Percentiles rank a stretch among this genome's conserved stretches.
These are phyloP conservation scores for Cyclaneusma minus DNA, from an alignment of 2,329 filamentous ascomycete species.

Conservation along the genomic window DNA sequence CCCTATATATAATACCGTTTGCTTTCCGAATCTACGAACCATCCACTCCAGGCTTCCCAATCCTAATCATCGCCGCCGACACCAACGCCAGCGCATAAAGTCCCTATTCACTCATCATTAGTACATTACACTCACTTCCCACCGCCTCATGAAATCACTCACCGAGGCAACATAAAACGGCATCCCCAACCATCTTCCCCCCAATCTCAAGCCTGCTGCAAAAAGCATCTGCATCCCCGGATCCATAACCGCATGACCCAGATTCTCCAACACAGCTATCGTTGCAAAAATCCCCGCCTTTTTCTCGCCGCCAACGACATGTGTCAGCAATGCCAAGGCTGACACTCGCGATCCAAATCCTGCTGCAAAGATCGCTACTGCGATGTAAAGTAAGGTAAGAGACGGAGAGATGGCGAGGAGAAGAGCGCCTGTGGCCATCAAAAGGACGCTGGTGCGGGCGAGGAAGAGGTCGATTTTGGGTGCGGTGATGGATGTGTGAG, in stretches of 20 bases:
- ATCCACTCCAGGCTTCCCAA: no score
- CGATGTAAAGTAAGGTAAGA: conserved; percentile 5
- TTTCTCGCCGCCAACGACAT: conserved; percentile 11
- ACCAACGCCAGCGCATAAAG: no score
- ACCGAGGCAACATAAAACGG: conserved; percentile 18
- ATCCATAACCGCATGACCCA: conserved; percentile 16
- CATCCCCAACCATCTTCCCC: conserved; percentile 12
- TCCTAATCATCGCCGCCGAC: no score
- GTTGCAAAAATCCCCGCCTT: conserved; percentile 15
- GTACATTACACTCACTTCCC: no score
- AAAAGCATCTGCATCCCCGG: conserved; percentile 16
- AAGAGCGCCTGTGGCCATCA: conserved; percentile 13
- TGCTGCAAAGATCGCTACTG: conserved; percentile 14
- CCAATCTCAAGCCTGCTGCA: conserved; percentile 10
- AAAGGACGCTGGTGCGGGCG: conserved; percentile 10
- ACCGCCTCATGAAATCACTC: no score
- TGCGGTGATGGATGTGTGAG: conserved; percentile 7
- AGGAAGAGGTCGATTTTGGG: conserved; percentile 13
- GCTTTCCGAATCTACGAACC: no score
- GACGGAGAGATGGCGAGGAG: conserved; percentile 10
- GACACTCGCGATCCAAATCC: conserved; percentile 17
- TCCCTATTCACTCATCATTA: no score
- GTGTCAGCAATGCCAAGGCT: conserved; percentile 13
- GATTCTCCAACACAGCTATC: conserved; percentile 15
- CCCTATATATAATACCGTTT: no score